A percentile compares a stretch with the other conserved stretches of the same genome.
These are phyloP conservation scores for Starmerella sirachaensis DNA, from an alignment of 805 yeast genomes.

Conservation along the genomic window DNA sequence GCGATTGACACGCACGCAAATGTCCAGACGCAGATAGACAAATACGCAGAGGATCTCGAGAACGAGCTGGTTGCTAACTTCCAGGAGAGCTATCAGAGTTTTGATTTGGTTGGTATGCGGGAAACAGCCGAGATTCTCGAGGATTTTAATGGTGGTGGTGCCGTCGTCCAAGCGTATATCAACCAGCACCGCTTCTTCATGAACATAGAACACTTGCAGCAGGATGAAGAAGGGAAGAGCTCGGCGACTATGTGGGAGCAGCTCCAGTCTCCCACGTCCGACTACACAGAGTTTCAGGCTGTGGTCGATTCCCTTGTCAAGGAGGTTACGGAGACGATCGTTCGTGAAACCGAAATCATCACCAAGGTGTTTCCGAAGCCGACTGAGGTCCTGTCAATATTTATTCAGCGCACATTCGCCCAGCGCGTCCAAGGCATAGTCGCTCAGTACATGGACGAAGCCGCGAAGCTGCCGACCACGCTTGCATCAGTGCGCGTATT, in stretches of 20 bases:
- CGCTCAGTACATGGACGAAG: conserved; percentile 46
- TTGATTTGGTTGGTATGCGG: conserved; percentile 58
- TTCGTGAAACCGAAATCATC: conserved; percentile 62
- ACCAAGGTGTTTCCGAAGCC: conserved; percentile 61
- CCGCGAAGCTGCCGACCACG: conserved; percentile 58
- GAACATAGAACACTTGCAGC: conserved; percentile 30
- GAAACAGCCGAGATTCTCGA: conserved; percentile 60
- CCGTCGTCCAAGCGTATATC: conserved; percentile 71
- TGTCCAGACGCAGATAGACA: conserved; percentile 41
- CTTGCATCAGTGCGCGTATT: conserved; percentile 44
- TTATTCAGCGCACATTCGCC: conserved; percentile 64
- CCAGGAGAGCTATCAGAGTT: conserved; percentile 57
- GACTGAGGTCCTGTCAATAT: conserved; percentile 51
- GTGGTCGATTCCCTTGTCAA: conserved; percentile 43
- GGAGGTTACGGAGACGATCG: conserved; percentile 46
- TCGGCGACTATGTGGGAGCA: conserved; percentile 39
- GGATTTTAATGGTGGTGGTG: conserved; percentile 73
- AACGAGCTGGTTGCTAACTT: conserved; percentile 55
- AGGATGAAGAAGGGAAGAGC: conserved; percentile 19
- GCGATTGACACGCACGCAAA: conserved; percentile 34
- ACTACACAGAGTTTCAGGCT: conserved; percentile 39
- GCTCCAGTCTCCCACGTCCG: conserved; percentile 47
- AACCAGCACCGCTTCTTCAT: conserved; percentile 64
- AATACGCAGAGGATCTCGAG: conserved; percentile 69
- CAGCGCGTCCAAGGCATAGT: conserved; percentile 42